Percentiles rank a stretch among this genome's conserved stretches.
These are phyloP conservation scores for Hydnum rufescens DNA, from an alignment of 768 basidiomycete species.

Conservation along the genomic window DNA sequence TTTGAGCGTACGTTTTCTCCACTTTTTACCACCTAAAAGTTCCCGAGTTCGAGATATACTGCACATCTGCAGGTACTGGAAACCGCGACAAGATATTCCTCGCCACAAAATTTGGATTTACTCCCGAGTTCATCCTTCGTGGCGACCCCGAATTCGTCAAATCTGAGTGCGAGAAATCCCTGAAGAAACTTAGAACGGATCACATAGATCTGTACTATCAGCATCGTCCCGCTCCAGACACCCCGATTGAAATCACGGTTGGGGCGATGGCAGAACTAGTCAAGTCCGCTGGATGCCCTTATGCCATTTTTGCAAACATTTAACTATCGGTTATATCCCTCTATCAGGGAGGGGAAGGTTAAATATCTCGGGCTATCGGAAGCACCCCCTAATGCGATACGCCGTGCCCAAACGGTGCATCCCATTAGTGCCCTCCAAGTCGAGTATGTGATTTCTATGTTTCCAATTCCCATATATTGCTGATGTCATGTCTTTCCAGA, in stretches of 20 bases:
- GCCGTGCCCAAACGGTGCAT: conserved; percentile 11
- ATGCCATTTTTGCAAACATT: neutral
- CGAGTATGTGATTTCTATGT: conserved; percentile 5
- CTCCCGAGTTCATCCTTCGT: neutral
- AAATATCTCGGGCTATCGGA: conserved; percentile 36
- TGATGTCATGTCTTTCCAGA: neutral
- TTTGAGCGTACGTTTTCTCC: conserved; percentile 21
- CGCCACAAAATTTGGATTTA: conserved; percentile 44
- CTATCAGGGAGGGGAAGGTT: conserved; percentile 23
- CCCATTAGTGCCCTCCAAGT: conserved; percentile 11
- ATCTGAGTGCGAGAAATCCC: conserved; percentile 8
- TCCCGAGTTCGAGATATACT: neutral
- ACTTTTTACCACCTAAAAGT: neutral
- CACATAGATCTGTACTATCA: conserved; percentile 11
- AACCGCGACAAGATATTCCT: conserved; percentile 36
- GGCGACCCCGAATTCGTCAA: conserved; percentile 11
- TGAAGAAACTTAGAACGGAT: conserved; percentile 10
- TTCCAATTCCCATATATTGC: neutral
- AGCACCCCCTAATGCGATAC: conserved; percentile 11
- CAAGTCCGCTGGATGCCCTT: neutral
- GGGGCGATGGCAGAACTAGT: conserved; percentile 12
- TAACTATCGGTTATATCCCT: neutral
- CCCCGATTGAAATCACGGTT: conserved; percentile 13
- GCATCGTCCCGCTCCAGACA: conserved; percentile 13
- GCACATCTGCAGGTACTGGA: conserved; percentile 21